Evolutionary conservation across 306 rosid species (phyloP).

Genomic region (Cucurbita pepo): DNA sequence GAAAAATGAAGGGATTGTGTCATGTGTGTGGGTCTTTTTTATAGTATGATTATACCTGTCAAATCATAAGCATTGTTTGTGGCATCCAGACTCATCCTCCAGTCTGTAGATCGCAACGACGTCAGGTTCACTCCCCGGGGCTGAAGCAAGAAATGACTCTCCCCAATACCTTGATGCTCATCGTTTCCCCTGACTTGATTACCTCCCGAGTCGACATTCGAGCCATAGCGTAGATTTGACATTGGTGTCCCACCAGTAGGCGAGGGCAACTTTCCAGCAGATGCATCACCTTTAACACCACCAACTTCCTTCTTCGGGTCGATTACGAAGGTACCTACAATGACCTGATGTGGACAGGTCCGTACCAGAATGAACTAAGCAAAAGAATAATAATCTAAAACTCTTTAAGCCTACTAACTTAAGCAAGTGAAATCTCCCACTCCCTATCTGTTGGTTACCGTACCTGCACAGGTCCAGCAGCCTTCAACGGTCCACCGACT

Average conservation of each 20-base stretch:
- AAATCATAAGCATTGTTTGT: conserved; percentile 44
- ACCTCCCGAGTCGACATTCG: conserved; percentile 41
- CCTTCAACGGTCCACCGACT: conserved; percentile 81
- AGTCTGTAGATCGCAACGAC: conserved; percentile 45
- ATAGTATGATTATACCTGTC: conserved; percentile 31
- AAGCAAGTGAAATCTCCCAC: not conserved
- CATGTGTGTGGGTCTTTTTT: not conserved
- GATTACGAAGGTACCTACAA: conserved; percentile 63
- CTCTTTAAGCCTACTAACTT: not conserved
- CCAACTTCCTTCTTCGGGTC: conserved; percentile 52
- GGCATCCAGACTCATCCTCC: conserved; percentile 52
- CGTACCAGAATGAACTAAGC: not conserved
- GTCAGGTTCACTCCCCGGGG: conserved; percentile 48
- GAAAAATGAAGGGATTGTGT: not conserved
- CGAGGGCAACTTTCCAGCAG: conserved; percentile 54
- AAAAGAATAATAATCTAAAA: not conserved
- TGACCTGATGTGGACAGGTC: conserved; percentile 39
- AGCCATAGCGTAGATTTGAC: conserved; percentile 44
- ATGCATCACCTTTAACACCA: conserved; percentile 47
- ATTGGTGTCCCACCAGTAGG: conserved; percentile 37
- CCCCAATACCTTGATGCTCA: conserved; percentile 54
- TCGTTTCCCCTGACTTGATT: conserved; percentile 49
- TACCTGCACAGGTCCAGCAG: conserved; percentile 99
- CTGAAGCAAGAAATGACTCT: conserved; percentile 66
- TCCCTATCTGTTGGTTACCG: not conserved